Percentiles rank a stretch among this genome's conserved stretches.
Evolutionary conservation across 768 basidiomycete genomes (phyloP).

Genomic region (Filobasidium floriforme): DNA sequence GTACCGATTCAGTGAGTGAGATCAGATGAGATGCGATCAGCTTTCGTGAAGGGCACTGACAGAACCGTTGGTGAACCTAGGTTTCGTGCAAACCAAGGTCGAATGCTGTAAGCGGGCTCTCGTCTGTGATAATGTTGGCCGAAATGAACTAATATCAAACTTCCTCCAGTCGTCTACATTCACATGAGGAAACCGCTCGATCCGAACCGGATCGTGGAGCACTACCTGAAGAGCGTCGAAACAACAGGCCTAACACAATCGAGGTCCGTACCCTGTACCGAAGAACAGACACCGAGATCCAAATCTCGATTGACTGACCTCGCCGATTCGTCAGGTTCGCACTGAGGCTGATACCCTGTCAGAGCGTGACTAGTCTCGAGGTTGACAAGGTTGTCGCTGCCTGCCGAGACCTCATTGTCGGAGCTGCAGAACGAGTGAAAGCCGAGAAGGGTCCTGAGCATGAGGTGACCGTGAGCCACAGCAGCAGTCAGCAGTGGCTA

Average conservation of each 20-base stretch:
- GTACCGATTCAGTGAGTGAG: conserved; percentile 1
- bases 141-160: not conserved
- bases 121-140: not conserved
- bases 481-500: not conserved
- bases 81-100: conserved; percentile 2
- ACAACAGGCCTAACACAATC: not conserved
- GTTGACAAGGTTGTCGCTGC: not conserved
- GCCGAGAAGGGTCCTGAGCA: not conserved
- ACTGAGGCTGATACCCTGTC: not conserved
- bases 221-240: not conserved
- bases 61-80: not conserved
- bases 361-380: not conserved
- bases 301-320: not conserved
- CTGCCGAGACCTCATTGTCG: not conserved
- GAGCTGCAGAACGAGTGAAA: not conserved
- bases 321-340: not conserved
- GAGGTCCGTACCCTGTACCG: not conserved
- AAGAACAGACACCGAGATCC: not conserved
- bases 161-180: not conserved
- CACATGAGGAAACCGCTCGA: not conserved
- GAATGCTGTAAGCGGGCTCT: conserved; percentile 1
- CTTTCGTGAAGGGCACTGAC: not conserved
- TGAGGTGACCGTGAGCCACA: not conserved
- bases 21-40: not conserved
- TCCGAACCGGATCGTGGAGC: conserved; percentile 1